A percentile compares a stretch with the other conserved stretches of the same genome.
phyloP scores from a whole-genome alignment of 2,329 filamentous ascomycete genomes.

The Parascedosporium putredinis region DNA sequence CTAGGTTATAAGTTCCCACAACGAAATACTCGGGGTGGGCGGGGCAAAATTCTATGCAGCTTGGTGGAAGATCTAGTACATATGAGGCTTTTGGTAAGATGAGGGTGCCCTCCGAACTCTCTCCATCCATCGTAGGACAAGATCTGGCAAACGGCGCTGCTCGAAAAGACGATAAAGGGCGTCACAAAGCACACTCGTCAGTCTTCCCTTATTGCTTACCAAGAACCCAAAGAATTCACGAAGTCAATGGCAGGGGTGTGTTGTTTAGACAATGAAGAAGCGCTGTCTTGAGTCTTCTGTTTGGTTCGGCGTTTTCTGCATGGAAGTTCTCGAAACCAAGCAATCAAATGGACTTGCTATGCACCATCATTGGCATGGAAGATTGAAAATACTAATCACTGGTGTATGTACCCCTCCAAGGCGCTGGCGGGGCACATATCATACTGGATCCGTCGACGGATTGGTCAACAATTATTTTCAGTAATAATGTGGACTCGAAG shows the following conservation, averaged over 20 bases:
- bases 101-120: neutral
- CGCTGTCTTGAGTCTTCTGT: no score
- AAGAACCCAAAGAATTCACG: neutral
- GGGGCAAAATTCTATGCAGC: constrained; percentile 67
- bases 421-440: no score
- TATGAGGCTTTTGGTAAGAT: constrained; percentile 36
- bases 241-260: neutral
- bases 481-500: no score
- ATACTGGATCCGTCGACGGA: no score
- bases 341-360: neutral
- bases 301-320: no score
- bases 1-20: constrained; percentile 75
- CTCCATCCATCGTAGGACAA: neutral
- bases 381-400: neutral
- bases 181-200: no score
- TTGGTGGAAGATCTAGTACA: constrained; percentile 58
- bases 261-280: no score
- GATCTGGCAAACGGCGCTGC: neutral
- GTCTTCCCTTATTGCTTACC: no score
- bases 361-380: neutral
- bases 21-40: constrained; percentile 54
- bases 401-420: no score
- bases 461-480: no score
- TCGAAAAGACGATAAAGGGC: no score
- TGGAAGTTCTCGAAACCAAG: no score